Conservation (phyloP, 768 basidiomycete genomes). For the Amanita rubescens region DNA sequence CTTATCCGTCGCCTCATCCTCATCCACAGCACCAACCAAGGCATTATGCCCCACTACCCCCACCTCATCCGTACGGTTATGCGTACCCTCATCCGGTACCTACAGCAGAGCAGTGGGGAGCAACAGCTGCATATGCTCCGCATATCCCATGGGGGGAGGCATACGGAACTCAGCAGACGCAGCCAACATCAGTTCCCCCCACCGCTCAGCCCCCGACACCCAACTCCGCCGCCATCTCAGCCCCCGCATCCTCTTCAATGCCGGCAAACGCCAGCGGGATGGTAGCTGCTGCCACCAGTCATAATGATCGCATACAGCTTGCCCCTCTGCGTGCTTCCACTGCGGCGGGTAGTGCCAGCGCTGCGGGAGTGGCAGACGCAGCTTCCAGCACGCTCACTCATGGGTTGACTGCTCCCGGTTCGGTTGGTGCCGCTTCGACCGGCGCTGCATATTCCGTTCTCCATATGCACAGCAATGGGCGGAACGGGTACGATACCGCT, state of each 20-base stretch:
- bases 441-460: slow-evolving; percentile 21
- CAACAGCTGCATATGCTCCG: slow-evolving; percentile 1
- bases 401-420: neutral
- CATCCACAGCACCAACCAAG: slow-evolving; percentile 13
- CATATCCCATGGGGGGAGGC: slow-evolving; percentile 5
- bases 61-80: slow-evolving; percentile 19
- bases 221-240: slow-evolving; percentile 11
- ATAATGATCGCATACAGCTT: slow-evolving; percentile 43
- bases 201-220: slow-evolving; percentile 12
- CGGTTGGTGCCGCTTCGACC: neutral
- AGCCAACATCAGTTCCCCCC: slow-evolving; percentile 10
- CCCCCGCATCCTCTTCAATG: slow-evolving; percentile 17
- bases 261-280: slow-evolving; percentile 10
- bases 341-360: neutral
- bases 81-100: slow-evolving; percentile 17
- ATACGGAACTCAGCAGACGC: slow-evolving; percentile 11
- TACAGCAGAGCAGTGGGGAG: slow-evolving; percentile 5
- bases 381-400: neutral
- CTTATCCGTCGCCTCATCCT: slow-evolving; percentile 8
- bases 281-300: slow-evolving; percentile 14
- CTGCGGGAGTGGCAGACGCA: neutral
- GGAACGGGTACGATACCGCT: slow-evolving; percentile 18
- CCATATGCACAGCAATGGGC: slow-evolving; percentile 28
- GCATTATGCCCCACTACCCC: slow-evolving; percentile 17
- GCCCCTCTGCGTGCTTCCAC: slow-evolving; percentile 35